These are phyloP conservation scores for Cyclostephanos invisitatus DNA, from an alignment of 108 stramenopile genomes.

Conservation along the genomic window DNA sequence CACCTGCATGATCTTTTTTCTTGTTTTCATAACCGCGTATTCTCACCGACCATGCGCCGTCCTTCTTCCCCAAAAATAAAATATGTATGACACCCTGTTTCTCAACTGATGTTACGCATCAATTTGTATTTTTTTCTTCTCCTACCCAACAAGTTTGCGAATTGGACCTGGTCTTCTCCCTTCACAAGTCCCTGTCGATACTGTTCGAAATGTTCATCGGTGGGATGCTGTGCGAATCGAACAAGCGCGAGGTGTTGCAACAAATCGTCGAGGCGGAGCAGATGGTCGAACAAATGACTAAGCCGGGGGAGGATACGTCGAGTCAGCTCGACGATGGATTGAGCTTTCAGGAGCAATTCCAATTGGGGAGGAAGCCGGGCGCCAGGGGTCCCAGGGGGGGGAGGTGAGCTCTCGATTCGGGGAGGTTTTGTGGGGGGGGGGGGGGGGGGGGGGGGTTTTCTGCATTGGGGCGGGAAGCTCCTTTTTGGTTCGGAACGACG, in stretches of 20 bases:
- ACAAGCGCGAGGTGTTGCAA: conserved; percentile 81
- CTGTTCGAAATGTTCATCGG: conserved; percentile 95
- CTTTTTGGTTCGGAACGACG: no score
- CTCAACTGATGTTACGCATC: no score
- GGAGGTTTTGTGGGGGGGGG: background rate
- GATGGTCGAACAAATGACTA: conserved; percentile 84
- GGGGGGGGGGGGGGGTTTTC: background rate
- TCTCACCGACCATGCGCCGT: no score
- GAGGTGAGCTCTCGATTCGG: conserved; percentile 25
- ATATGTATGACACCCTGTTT: no score
- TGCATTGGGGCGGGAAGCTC: background rate
- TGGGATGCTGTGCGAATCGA: conserved; percentile 89
- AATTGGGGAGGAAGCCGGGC: conserved; percentile 85
- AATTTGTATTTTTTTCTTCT: no score
- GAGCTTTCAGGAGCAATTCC: conserved; percentile 86
- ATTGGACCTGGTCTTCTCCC: conserved; percentile 97
- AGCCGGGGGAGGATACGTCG: conserved; percentile 86
- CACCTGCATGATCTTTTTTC: no score
- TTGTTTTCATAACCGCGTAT: background rate
- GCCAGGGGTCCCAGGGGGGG: conserved; percentile 58
- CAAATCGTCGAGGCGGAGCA: conserved; percentile 86
- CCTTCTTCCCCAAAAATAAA: background rate
- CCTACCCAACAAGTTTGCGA: conserved; percentile 74
- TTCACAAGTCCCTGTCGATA: conserved; percentile 93
- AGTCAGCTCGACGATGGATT: conserved; percentile 87